Percentiles rank a stretch among this genome's conserved stretches.
Evolutionary conservation across 2,329 filamentous ascomycete genomes (phyloP).

Genomic region (Myriosclerotinia duriaeana): DNA sequence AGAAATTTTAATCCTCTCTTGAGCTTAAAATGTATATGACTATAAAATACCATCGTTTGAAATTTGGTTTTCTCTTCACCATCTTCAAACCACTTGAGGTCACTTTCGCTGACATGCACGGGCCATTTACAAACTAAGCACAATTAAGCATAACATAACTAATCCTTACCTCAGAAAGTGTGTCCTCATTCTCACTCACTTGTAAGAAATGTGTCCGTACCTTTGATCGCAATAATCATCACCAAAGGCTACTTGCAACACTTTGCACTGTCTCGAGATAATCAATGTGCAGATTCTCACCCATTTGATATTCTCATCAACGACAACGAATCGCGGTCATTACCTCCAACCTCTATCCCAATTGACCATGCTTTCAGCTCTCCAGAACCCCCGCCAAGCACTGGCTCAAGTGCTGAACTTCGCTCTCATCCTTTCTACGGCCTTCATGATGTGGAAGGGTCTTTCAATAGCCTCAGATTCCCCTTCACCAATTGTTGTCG

Average conservation of each 20-base stretch:
- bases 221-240: constrained; percentile 11
- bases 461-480: constrained; percentile 63
- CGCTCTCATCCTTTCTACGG: constrained; percentile 68
- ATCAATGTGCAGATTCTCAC: background rate
- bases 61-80: too few species aligned
- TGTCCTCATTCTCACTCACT: constrained; percentile 11
- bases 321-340: background rate
- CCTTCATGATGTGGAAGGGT: constrained; percentile 74
- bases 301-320: background rate
- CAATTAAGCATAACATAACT: constrained; percentile 9
- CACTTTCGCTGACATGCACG: background rate
- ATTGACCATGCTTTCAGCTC: constrained; percentile 52
- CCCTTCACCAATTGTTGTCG: constrained; percentile 59
- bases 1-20: background rate
- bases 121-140: background rate
- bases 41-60: too few species aligned
- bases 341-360: background rate
- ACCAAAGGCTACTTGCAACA: background rate
- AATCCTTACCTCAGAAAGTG: constrained; percentile 7
- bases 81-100: too few species aligned
- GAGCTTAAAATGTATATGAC: background rate
- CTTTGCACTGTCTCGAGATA: background rate
- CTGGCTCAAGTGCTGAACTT: constrained; percentile 70
- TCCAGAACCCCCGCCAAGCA: constrained; percentile 64
- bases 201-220: constrained; percentile 9